Base-by-base conservation (phyloP, 164 flowering plant genomes). In the Hamamelis virginiana region DNA sequence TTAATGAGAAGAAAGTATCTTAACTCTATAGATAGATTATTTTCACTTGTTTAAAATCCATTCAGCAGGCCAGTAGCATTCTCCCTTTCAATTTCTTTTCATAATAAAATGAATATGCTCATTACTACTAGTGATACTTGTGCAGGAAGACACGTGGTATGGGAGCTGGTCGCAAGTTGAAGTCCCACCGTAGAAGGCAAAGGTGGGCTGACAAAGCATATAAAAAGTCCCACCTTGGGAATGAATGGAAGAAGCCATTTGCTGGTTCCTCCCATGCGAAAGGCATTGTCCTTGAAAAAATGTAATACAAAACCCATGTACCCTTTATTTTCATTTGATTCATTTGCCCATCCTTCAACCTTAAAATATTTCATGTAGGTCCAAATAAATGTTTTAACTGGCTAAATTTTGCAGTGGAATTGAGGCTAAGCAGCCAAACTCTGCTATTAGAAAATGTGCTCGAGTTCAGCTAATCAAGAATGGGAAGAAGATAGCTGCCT, bases 181-280 rank as follows among this genome's bases (percentile, higher is more conserved):
- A 69, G 80, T 69, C 70, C 45, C 80, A 77, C 59, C 73, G 80
- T 41, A 69, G 72, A 59, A 77, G 71, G 43, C 80, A 77, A 58
- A 72, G 76, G 68, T 77, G 80, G 80, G 80, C 80, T 46, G 80
- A 77, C 56, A 77, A 77, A 69, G 26, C 76, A 33, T 76, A 76
- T 33, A 76, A 76, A 33, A 76, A 76, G 26, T 76, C 79, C 18
- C 69, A 77, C 26, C 75, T 77, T 43, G 80, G 80, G 11, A 77
- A 77, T 62, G 80, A 77, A 25, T 77, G 80, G 80, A 77, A 77
- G 71, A 77, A 77, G 27, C 80, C 80, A 15, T 77, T 77, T 66
- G 76, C 80, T 65, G 80, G 80, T 5, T 77, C 80, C 5, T 77
- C 76, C 28, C 76, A 77, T 55, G 80, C 76, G 4, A 77, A 77